Evolutionary conservation across 345 rosid genomes (phyloP).

Genomic region (Pistacia integerrima): DNA sequence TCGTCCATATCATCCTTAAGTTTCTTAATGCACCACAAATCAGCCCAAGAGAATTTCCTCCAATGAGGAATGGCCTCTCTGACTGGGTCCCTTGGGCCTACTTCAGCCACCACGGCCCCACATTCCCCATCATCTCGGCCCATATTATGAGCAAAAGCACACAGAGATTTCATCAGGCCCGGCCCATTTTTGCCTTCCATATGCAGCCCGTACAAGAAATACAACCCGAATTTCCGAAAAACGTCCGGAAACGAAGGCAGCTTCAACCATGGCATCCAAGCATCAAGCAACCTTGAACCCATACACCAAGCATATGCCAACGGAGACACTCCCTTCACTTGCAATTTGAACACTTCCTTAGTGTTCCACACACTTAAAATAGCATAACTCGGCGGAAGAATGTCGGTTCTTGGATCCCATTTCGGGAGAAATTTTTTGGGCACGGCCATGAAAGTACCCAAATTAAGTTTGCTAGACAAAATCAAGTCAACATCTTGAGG

Average conservation of each 20-base stretch:
- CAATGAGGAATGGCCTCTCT: conserved; percentile 62
- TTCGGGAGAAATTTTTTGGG: conserved; percentile 30
- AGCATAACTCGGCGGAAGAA: conserved; percentile 50
- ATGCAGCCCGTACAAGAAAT: conserved; percentile 60
- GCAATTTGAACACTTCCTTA: conserved; percentile 63
- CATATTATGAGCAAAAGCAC: conserved; percentile 63
- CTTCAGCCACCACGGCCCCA: conserved; percentile 66
- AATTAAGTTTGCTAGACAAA: conserved; percentile 42
- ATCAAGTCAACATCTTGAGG: conserved; percentile 56
- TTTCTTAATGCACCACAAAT: conserved; percentile 73
- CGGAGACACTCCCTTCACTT: conserved; percentile 57
- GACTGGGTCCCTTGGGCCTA: conserved; percentile 56
- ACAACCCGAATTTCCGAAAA: conserved; percentile 62
- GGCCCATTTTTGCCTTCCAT: conserved; percentile 62
- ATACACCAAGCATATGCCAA: conserved; percentile 48
- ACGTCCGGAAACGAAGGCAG: conserved; percentile 75
- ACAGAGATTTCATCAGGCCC: conserved; percentile 56
- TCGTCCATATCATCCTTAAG: conserved; percentile 15
- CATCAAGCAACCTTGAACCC: conserved; percentile 60
- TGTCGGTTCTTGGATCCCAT: conserved; percentile 40
- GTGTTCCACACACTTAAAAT: conserved; percentile 75
- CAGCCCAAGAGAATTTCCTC: conserved; percentile 67
- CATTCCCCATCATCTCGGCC: conserved; percentile 65
- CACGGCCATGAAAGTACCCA: conserved; percentile 76
- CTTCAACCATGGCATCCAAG: conserved; percentile 68